Percentiles rank a stretch among this genome's conserved stretches.
phyloP scores from a whole-genome alignment of 2,329 filamentous ascomycete genomes.

The Arthrobotrys conoides region DNA sequence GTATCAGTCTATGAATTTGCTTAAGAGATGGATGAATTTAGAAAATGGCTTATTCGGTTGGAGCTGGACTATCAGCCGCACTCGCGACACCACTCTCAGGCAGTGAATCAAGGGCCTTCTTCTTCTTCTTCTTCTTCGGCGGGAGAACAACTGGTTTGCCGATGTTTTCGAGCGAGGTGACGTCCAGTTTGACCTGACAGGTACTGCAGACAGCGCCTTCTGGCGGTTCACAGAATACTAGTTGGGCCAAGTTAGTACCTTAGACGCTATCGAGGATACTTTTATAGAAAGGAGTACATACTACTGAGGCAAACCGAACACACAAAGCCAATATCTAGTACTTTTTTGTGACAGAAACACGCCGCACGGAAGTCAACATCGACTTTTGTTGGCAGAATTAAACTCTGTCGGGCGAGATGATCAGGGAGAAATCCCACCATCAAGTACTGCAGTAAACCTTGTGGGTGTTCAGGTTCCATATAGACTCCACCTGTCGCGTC shows the following conservation, averaged over 20 bases:
- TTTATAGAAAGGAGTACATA: conserved; percentile 66
- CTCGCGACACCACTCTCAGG: conserved; percentile 72
- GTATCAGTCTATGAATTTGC: conserved; percentile 1
- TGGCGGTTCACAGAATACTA: conserved; percentile 80
- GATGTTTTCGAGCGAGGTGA: conserved; percentile 77
- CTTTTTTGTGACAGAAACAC: conserved; percentile 93
- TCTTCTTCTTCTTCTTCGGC: conserved; percentile 79
- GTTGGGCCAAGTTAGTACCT: neutral
- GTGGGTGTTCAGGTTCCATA: conserved; percentile 74
- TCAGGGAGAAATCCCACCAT: conserved; percentile 92
- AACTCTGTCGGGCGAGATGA: conserved; percentile 73
- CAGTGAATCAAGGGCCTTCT: conserved; percentile 70
- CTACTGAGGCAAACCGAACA: conserved; percentile 96
- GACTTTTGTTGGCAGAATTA: conserved; percentile 84
- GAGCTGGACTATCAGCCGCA: conserved; percentile 74
- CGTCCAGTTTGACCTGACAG: conserved; percentile 79
- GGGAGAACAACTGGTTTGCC: conserved; percentile 84
- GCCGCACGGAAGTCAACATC: conserved; percentile 97
- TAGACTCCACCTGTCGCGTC: conserved; percentile 81
- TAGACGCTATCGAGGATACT: neutral
- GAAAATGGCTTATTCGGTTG: conserved; percentile 62
- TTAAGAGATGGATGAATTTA: neutral
- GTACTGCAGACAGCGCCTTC: conserved; percentile 81
- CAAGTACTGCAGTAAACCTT: conserved; percentile 87
- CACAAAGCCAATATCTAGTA: conserved; percentile 93